These are phyloP conservation scores for Fusarium bulbicola DNA, from an alignment of 2,329 filamentous ascomycete genomes.

Conservation along the genomic window DNA sequence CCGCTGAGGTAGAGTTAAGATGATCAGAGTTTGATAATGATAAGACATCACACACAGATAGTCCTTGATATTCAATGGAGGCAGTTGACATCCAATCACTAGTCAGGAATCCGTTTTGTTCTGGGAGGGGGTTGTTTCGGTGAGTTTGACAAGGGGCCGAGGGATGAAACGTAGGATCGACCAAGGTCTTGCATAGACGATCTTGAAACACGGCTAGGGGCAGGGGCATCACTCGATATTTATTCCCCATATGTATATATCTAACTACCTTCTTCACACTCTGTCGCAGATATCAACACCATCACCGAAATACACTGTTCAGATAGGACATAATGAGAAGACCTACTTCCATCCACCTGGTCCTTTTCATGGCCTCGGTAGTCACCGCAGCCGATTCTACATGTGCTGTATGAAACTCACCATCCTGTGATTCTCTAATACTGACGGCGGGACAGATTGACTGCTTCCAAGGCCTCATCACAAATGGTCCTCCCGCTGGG, in stretches of 20 bases:
- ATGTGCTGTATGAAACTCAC: slow-evolving; percentile 21
- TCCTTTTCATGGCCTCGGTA: slow-evolving; percentile 17
- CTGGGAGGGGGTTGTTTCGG: neutral
- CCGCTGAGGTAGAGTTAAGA: neutral
- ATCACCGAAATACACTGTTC: neutral
- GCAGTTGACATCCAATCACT: neutral
- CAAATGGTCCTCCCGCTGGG: slow-evolving; percentile 40
- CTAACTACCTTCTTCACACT: neutral
- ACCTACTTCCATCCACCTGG: slow-evolving; percentile 6
- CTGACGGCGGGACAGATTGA: slow-evolving; percentile 28
- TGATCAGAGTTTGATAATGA: neutral
- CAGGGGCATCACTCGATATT: neutral
- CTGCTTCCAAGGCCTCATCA: slow-evolving; percentile 43
- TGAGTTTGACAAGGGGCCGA: neutral
- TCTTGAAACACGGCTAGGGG: slow-evolving; percentile 17
- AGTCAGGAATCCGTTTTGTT: neutral
- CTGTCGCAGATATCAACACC: accelerated
- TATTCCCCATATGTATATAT: neutral
- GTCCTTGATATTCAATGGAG: neutral
- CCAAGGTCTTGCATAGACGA: slow-evolving; percentile 23
- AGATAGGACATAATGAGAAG: slow-evolving; percentile 19
- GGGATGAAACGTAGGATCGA: slow-evolving; percentile 27
- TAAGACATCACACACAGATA: neutral
- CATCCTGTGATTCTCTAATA: neutral
- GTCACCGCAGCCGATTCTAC: slow-evolving; percentile 8